These are phyloP conservation scores for Brassica juncea DNA, from an alignment of 345 rosid genomes.

Conservation along the genomic window DNA sequence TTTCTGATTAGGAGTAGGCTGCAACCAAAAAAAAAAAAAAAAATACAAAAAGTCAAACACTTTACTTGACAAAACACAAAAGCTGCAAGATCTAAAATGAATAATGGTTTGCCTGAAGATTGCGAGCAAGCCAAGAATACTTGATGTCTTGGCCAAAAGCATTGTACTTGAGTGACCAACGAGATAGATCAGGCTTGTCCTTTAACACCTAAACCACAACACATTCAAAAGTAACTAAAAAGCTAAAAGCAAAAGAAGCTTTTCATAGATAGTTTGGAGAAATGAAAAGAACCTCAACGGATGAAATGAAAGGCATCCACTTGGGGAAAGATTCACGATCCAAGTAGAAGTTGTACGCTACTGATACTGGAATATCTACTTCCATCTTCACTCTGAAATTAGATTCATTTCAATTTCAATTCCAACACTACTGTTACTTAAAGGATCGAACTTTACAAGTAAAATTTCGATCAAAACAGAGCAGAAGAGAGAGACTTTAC, in stretches of 20 bases:
- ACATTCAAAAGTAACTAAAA: neutral
- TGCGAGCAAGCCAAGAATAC: conserved; percentile 94
- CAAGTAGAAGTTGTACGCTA: conserved; percentile 40
- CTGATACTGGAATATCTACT: conserved; percentile 42
- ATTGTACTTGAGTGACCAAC: conserved; percentile 81
- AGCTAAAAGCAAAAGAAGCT: neutral
- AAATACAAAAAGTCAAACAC: neutral
- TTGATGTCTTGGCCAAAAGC: conserved; percentile 83
- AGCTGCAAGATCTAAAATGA: neutral
- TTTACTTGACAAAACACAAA: neutral
- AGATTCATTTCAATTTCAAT: neutral
- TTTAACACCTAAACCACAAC: conserved; percentile 54
- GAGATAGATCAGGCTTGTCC: conserved; percentile 81
- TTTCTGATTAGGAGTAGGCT: conserved; percentile 89
- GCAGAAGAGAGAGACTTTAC: conserved; percentile 37
- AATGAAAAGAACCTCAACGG: conserved; percentile 27
- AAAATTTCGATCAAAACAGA: neutral
- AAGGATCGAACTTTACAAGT: neutral
- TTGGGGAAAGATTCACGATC: conserved; percentile 45
- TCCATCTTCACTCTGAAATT: conserved; percentile 43
- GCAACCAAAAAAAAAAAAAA: conserved; percentile 28
- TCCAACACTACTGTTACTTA: neutral
- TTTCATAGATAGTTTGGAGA: neutral
- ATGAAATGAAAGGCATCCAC: conserved; percentile 47
- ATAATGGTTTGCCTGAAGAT: conserved; percentile 64